Base-by-base conservation (phyloP, 1,139 yeast species). In the Blastobotrys raffinosifermentans region DNA sequence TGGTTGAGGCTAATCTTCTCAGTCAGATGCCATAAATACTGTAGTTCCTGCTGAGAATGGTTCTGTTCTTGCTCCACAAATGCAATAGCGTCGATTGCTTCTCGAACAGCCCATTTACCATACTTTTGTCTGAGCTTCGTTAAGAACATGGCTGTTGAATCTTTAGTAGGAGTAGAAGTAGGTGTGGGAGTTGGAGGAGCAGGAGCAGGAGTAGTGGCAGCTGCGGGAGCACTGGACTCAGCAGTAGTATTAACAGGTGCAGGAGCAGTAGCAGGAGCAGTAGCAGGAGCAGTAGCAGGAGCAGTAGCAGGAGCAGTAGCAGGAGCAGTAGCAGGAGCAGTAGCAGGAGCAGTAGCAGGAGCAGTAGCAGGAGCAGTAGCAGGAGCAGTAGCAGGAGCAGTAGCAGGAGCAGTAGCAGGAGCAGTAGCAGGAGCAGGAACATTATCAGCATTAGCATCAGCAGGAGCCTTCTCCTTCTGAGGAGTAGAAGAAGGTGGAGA, bases 291-390 rank as follows among this genome's bases (percentile, higher is more conserved):
- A 19, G 7, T 18, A 14, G 13, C 18, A 19, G 8, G 6, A 9
- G 7, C 35, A 16, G 34, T 29, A 8, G 31, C 26, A 16, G 17
- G 26, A 3, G 4, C 4, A 18, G 32, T 18, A 10, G 21, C 14
- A 19, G 39, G 17, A 26, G 9, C 26, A 27, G 34, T 23, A 25
- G 35, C 19, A 33, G 32, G 29, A 11, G 41, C 29, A 14, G 32
- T 31, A 14, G 37, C 34, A 13, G 38, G 31, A 21, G 38, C 23
- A 8, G 19, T n/a, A 53, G 58, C 25, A 29, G 21, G 22, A 15
- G 31, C 31, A 14, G 11, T 14, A 5, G 29, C 29, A n/a, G n/a
- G n/a, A n/a, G n/a, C n/a, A n/a, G n/a, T n/a, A n/a, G n/a, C n/a
- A n/a, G n/a, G n/a, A n/a, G n/a, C n/a, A n/a, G n/a, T n/a, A n/a